Evolutionary conservation across 495 filamentous ascomycete genomes (phyloP), one percentile per base, ranked within the genome.

Genomic region (Aspergillus heteromorphus): DNA sequence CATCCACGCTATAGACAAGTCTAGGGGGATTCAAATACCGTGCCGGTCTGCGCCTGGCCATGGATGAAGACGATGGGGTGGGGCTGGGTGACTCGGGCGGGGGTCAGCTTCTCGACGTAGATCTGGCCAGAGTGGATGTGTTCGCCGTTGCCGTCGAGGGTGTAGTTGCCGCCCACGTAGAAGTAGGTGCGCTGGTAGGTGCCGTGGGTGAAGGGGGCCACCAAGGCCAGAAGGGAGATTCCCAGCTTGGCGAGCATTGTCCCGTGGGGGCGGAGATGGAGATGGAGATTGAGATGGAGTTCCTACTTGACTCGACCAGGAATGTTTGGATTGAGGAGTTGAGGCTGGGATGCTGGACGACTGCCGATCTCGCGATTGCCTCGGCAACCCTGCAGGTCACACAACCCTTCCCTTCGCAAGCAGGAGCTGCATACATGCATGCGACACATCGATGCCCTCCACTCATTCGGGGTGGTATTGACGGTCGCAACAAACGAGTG

Each of bases 91-190:
- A 27, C 45, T 5, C 54, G 58, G 6, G 40, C 9, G 0, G 79
- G 79, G 11, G 63, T 65, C 38, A 83, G 60, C 38, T 74, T 70
- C 65, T 83, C 80, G n/a, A 82, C 79, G 60, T 83, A 81, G 66
- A 82, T 80, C 67, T 82, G 77, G 38, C 73, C 73, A 19, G 67
- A 62, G 43, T 76, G 64, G 9, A 73, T 50, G 58, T 76, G 69
- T 9, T 64, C 55, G 31, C 73, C 71, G n/a, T 55, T 48, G 18
- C 42, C 36, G 48, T 68, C 61, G 13, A 61, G 20, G 7, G 71
- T 61, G 56, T 76, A 79, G 14, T 73, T 53, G 19, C 77, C 79
- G 16, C 79, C 79, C 4, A 77, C 68, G 56, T 81, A 81, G 59
- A 79, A 77, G 10, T 76, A 75, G n/a, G 54, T 55, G 53, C 72